These are phyloP conservation scores for Ascochyta koolunga DNA, from an alignment of 2,329 filamentous ascomycete genomes.

Conservation along the genomic window DNA sequence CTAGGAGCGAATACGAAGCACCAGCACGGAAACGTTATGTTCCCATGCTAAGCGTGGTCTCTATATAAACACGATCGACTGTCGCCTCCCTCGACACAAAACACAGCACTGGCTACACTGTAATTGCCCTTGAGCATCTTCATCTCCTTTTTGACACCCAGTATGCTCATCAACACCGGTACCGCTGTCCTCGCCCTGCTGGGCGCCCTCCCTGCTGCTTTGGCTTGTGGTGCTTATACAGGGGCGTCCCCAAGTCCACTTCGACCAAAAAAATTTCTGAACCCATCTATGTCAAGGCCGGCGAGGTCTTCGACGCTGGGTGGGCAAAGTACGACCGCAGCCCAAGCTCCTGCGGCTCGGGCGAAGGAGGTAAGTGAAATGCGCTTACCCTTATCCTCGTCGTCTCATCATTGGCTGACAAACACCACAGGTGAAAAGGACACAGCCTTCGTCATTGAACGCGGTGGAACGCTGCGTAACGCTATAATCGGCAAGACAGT, in stretches of 20 bases:
- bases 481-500: conserved; percentile 2
- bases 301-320: background rate
- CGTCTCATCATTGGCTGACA: background rate
- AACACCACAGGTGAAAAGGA: background rate
- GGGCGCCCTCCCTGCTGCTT: conserved; percentile 1
- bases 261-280: conserved; percentile 1
- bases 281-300: conserved; percentile 4
- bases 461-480: background rate
- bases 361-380: background rate
- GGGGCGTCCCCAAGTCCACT: background rate
- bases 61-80: no score
- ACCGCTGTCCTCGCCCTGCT: conserved; percentile 2
- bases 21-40: no score
- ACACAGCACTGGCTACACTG: background rate
- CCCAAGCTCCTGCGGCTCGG: conserved; percentile 1
- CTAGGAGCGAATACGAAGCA: no score
- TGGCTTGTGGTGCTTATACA: background rate
- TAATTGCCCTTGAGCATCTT: no score
- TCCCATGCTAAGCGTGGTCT: no score
- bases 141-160: background rate
- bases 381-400: background rate
- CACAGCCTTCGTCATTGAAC: conserved; percentile 2
- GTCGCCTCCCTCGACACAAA: no score
- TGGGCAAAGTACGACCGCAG: conserved; percentile 8
- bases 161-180: conserved; percentile 1